Evolutionary conservation across 371 early-diverging fungal species (phyloP).

Genomic region (Choanephora cucurbitarum): DNA sequence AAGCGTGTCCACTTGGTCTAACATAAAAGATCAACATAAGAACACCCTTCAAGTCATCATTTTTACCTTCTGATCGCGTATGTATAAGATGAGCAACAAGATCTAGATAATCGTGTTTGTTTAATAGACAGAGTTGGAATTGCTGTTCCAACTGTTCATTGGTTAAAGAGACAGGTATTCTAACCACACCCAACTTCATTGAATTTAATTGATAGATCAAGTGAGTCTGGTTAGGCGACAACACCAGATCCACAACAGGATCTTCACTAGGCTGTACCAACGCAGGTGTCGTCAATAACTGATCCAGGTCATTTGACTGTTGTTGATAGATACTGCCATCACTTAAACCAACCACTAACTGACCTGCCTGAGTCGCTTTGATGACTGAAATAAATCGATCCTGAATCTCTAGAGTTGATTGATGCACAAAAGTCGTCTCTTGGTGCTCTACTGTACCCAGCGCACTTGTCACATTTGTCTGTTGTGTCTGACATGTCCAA

Average conservation of each 20-base stretch:
- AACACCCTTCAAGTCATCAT: neutral
- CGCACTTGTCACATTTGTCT: constrained; percentile 12
- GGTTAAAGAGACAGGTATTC: constrained; percentile 5
- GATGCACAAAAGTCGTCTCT: constrained; percentile 7
- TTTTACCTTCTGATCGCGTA: constrained; percentile 5
- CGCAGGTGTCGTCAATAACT: constrained; percentile 20
- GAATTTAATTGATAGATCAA: constrained; percentile 35
- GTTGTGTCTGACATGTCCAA: constrained; percentile 23
- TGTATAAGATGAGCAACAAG: constrained; percentile 41
- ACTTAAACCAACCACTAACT: constrained; percentile 39
- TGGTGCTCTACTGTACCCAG: constrained; percentile 12
- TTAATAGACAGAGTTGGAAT: constrained; percentile 33
- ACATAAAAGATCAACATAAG: neutral
- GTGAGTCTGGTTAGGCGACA: constrained; percentile 51
- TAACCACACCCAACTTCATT: constrained; percentile 27
- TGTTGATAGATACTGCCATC: constrained; percentile 45
- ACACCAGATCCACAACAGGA: constrained; percentile 26
- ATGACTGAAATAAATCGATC: constrained; percentile 37
- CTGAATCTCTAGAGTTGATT: constrained; percentile 14
- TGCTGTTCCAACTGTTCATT: constrained; percentile 3
- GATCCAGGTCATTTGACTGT: constrained; percentile 4
- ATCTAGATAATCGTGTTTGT: constrained; percentile 37
- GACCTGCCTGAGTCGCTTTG: constrained; percentile 15
- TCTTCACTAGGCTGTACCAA: constrained; percentile 25
- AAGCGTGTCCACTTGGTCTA: constrained; percentile 26